Evolutionary conservation across 2,329 filamentous ascomycete species (phyloP), one percentile per base, ranked within the genome.

Genomic region (Sclerotinia glacialis): DNA sequence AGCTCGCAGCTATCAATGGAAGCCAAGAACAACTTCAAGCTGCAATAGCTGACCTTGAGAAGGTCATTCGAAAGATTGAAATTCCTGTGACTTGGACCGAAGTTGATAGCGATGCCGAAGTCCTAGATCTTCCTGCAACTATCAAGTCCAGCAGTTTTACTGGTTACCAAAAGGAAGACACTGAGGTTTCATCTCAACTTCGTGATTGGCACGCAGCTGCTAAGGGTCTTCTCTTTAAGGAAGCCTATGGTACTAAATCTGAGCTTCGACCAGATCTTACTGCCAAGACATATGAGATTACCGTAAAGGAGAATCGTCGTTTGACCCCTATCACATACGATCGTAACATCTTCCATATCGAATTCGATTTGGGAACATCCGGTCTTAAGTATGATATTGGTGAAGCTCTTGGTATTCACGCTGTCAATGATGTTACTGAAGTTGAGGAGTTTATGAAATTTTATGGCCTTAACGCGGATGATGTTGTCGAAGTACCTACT

Each of bases 331-430:
- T 80, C 31, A 90, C 88, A 42, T 99, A 99, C 77, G 93, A 98
- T 79, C 92, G 95, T 73, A 97, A 99, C 84, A 98, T 99, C 79
- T 99, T 99, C 89, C 95, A 99, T 81, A 98, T 99, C 70, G 95
- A 99, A 80, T 99, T 99, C 75, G 95, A 98, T 76, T 86, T 99
- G 31, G 94, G 94, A 68, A 80, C 89, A 74, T 96, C 94, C 44
- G 94, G 93, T 49, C 87, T 99, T 71, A 97, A 87, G 52, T 99
- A 99, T 81, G 92, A 96, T 77, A 98, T 99, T 74, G 95, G 95
- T 67, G 95, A 99, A 81, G 95, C 95, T 56, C 88, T 99, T 23
- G 95, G 95, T 71, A 93, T 99, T 70, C 95, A 99, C 78, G 92
- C 93, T 8, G 92, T 98, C 80, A 99, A 99, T 79, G 89, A 98